Percentiles rank a stretch among this genome's conserved stretches.
These are phyloP conservation scores for Ascodesmis nigricans DNA, from an alignment of 495 filamentous ascomycete species.

Conservation along the genomic window DNA sequence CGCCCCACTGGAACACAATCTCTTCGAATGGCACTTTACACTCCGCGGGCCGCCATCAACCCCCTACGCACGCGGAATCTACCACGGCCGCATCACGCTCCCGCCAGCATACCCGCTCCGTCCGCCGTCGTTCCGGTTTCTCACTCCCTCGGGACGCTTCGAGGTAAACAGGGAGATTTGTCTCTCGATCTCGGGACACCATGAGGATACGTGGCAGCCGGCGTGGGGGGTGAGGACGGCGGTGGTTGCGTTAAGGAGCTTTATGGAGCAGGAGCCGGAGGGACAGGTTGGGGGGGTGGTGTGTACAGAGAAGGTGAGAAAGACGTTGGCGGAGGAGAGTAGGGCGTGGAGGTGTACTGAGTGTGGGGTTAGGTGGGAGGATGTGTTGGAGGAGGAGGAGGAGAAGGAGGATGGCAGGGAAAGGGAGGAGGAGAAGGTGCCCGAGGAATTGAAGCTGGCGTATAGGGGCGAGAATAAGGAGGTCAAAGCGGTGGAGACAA, in stretches of 20 bases:
- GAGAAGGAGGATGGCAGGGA: constrained; percentile 31
- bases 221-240: constrained; percentile 84
- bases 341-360: constrained; percentile 37
- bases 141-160: constrained; percentile 78
- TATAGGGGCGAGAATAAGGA: constrained; percentile 32
- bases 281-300: constrained; percentile 84
- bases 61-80: constrained; percentile 61
- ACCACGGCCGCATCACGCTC: constrained; percentile 88
- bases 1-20: constrained; percentile 57
- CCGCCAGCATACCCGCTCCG: constrained; percentile 73
- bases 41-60: constrained; percentile 69
- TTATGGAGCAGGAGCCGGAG: constrained; percentile 51
- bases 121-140: constrained; percentile 82
- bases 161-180: constrained; percentile 96
- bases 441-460: constrained; percentile 36
- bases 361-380: constrained; percentile 37
- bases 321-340: constrained; percentile 41
- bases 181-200: constrained; percentile 75
- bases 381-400: constrained; percentile 47
- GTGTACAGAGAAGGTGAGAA: constrained; percentile 36
- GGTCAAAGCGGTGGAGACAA: constrained; percentile 15
- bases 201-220: constrained; percentile 96
- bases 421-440: constrained; percentile 30
- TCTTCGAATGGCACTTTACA: constrained; percentile 99
- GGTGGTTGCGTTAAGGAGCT: constrained; percentile 42